Percentiles rank a stretch among this genome's conserved stretches.
Conservation (phyloP, 768 basidiomycete species). For the Podaxis mareebaensis region DNA sequence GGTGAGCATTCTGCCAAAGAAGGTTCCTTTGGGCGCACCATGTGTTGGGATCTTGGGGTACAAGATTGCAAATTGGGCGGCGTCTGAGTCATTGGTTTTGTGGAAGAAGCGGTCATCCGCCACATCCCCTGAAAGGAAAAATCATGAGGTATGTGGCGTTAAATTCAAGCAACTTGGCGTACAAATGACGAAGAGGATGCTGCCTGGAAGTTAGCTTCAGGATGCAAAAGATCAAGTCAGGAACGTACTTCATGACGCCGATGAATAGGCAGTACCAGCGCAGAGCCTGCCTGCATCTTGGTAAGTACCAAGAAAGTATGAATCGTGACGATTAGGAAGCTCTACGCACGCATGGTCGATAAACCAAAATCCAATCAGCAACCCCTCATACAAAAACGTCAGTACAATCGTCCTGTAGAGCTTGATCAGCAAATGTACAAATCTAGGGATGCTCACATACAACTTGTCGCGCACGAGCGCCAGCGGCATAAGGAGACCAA, state of each 20-base stretch:
- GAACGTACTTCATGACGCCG: slow-evolving; percentile 79
- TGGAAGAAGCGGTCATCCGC: slow-evolving; percentile 94
- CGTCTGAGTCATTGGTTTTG: slow-evolving; percentile 91
- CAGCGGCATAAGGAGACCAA: slow-evolving; percentile 85
- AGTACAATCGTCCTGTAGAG: slow-evolving; percentile 75
- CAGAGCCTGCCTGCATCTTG: slow-evolving; percentile 60
- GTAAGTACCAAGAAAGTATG: slow-evolving; percentile 8
- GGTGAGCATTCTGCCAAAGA: background rate
- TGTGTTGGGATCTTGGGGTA: slow-evolving; percentile 74
- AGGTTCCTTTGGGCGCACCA: slow-evolving; percentile 40
- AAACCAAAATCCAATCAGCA: slow-evolving; percentile 94
- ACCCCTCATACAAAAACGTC: slow-evolving; percentile 78
- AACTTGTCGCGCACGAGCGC: slow-evolving; percentile 88
- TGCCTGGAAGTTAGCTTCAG: slow-evolving; percentile 28
- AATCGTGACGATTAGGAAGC: slow-evolving; percentile 1
- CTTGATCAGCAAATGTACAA: background rate
- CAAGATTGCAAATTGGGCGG: slow-evolving; percentile 82
- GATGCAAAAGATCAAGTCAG: background rate
- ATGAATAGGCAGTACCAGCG: slow-evolving; percentile 84
- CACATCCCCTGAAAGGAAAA: slow-evolving; percentile 70
- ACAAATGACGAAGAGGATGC: slow-evolving; percentile 89
- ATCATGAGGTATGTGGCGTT: background rate
- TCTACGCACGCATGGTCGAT: slow-evolving; percentile 81
- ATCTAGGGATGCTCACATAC: slow-evolving; percentile 44
- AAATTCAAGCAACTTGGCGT: slow-evolving; percentile 28